These are phyloP conservation scores for Aspergillus nanangensis DNA, from an alignment of 495 filamentous ascomycete genomes.

Conservation along the genomic window DNA sequence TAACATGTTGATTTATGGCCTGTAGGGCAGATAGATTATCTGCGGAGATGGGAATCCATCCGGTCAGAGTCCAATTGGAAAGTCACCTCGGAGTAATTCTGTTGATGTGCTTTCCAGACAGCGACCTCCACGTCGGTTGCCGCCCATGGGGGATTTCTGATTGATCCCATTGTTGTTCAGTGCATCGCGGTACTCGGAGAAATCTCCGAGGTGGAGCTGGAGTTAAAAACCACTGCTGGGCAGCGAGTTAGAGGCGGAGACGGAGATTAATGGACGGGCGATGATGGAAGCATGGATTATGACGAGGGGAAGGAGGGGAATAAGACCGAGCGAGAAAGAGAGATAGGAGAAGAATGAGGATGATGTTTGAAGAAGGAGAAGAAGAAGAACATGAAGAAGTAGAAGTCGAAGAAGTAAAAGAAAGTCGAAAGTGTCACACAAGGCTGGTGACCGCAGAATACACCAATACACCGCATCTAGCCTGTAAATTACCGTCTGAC, in stretches of 20 bases:
- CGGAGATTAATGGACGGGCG: constrained; percentile 20
- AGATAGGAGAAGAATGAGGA: not conserved
- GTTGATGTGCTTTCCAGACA: no score
- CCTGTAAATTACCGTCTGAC: no score
- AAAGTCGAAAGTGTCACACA: not conserved
- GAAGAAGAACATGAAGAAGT: not conserved
- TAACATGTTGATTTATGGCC: not conserved
- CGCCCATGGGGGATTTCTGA: no score
- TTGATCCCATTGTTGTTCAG: not conserved
- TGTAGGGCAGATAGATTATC: no score
- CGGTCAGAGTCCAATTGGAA: no score
- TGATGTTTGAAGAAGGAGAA: not conserved
- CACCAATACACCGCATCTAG: no score
- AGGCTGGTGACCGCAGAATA: not conserved
- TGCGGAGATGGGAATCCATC: no score
- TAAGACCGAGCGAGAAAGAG: not conserved
- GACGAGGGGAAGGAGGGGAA: not conserved
- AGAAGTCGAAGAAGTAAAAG: not conserved
- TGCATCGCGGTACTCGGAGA: not conserved
- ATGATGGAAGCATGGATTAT: not conserved
- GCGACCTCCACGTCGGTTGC: no score
- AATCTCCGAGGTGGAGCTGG: not conserved
- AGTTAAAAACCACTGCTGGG: no score
- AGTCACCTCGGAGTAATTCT: no score
- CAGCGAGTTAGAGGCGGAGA: constrained; percentile 23